phyloP scores from a whole-genome alignment of 805 yeast genomes.

The Candida gorgasii region DNA sequence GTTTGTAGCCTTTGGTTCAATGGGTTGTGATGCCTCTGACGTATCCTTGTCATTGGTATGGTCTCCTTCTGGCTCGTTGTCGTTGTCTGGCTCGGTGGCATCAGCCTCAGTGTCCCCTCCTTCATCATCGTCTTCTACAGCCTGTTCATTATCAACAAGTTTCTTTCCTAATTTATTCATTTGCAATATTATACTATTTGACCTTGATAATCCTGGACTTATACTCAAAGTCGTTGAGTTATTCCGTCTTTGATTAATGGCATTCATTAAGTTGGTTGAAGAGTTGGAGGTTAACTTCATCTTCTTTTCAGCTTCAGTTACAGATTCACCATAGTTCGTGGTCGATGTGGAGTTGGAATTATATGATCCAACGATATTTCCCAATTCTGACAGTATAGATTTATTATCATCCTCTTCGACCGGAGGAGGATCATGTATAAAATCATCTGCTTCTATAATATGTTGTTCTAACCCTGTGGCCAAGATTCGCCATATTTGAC shows the following conservation, averaged over 20 bases:
- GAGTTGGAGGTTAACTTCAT: slow-evolving; percentile 14
- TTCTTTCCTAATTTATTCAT: slow-evolving; percentile 11
- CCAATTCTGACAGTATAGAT: slow-evolving; percentile 38
- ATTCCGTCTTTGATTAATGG: slow-evolving; percentile 23
- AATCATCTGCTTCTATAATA: slow-evolving; percentile 6
- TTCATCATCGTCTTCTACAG: slow-evolving; percentile 25
- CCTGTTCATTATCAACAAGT: slow-evolving; percentile 21
- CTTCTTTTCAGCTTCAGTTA: slow-evolving; percentile 13
- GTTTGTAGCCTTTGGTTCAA: not conserved
- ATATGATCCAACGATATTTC: slow-evolving; percentile 42
- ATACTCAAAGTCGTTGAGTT: slow-evolving; percentile 17
- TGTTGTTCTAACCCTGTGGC: slow-evolving; percentile 47
- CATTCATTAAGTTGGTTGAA: slow-evolving; percentile 23
- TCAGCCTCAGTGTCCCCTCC: too few relatives aligned
- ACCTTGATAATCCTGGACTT: slow-evolving; percentile 16
- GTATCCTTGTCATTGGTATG: slow-evolving; percentile 17
- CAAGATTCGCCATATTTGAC: slow-evolving; percentile 64
- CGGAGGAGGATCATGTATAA: not conserved
- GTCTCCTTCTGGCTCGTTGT: slow-evolving; percentile 10
- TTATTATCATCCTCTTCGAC: slow-evolving; percentile 15
- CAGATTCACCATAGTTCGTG: slow-evolving; percentile 35
- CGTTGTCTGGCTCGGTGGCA: slow-evolving; percentile 26
- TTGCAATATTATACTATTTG: slow-evolving; percentile 14
- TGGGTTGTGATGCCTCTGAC: not conserved
- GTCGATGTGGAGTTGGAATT: slow-evolving; percentile 44